Percentiles rank a stretch among this genome's conserved stretches.
These are phyloP conservation scores for Thalassia testudinum DNA, from an alignment of 116 monocot genomes.

Conservation along the genomic window DNA sequence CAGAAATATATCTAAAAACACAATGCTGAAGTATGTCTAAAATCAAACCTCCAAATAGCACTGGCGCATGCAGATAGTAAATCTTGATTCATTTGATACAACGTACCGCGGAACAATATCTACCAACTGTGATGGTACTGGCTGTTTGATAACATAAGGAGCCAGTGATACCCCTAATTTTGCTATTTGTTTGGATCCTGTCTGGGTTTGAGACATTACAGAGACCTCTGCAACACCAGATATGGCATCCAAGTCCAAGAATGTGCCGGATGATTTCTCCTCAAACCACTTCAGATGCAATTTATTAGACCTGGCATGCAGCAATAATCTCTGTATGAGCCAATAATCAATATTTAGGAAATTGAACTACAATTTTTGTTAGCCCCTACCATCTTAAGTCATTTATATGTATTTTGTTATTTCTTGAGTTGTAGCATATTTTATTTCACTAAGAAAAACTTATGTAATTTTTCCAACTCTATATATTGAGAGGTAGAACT, in stretches of 20 bases:
- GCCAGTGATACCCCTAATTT: conserved; percentile 57
- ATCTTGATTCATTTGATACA: conserved; percentile 56
- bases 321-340: no score
- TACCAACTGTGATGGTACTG: conserved; percentile 43
- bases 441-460: no score
- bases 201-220: conserved; percentile 33
- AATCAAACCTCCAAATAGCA: conserved; percentile 52
- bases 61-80: conserved; percentile 38
- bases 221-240: conserved; percentile 66
- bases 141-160: conserved; percentile 16
- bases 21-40: background rate
- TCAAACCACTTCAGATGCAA: conserved; percentile 30
- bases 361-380: no score
- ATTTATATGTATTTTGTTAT: no score
- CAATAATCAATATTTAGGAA: no score
- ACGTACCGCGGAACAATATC: conserved; percentile 53
- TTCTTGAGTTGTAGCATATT: no score
- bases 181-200: conserved; percentile 15
- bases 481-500: no score
- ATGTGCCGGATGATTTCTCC: conserved; percentile 24
- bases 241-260: conserved; percentile 54
- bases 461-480: no score
- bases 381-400: no score
- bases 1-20: background rate
- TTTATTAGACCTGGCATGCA: conserved; percentile 45